phyloP scores from a whole-genome alignment of 495 filamentous ascomycete species.

The Trichoderma virens region DNA sequence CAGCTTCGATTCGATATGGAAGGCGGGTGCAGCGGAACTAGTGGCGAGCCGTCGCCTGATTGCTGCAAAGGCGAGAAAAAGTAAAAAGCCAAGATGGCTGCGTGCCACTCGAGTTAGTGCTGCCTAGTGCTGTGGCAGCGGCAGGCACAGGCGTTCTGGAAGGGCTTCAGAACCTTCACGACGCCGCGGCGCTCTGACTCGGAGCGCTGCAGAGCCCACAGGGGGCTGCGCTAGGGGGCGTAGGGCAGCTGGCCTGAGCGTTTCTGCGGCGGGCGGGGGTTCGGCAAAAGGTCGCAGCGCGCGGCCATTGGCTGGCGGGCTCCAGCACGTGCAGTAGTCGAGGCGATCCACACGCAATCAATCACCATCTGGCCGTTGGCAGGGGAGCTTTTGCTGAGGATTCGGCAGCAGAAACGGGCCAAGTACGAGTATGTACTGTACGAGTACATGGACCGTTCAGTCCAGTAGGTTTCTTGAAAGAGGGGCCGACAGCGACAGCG shows the following conservation, averaged over 20 bases:
- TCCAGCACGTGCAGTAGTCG: background rate
- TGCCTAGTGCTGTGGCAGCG: background rate
- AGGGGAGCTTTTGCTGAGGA: no score
- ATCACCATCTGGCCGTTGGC: no score
- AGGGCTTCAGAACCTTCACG: background rate
- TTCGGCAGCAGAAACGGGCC: no score
- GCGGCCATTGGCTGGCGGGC: background rate
- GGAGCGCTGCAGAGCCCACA: background rate
- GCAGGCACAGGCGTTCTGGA: background rate
- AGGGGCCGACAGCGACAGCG: no score
- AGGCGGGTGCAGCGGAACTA: background rate
- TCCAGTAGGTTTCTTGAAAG: no score
- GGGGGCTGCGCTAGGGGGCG: slow-evolving; percentile 2
- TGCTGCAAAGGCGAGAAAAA: background rate
- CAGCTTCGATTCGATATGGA: background rate
- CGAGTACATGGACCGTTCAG: no score
- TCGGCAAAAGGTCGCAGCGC: background rate
- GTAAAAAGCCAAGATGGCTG: background rate
- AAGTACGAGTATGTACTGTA: no score
- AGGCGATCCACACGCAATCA: background rate
- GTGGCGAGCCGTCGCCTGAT: no score
- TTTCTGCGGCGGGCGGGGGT: background rate
- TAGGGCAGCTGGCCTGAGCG: background rate
- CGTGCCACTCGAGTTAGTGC: background rate
- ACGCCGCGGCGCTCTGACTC: background rate